Conservation (phyloP, 202 grass and related monocot genomes). For the Panicum virgatum region DNA sequence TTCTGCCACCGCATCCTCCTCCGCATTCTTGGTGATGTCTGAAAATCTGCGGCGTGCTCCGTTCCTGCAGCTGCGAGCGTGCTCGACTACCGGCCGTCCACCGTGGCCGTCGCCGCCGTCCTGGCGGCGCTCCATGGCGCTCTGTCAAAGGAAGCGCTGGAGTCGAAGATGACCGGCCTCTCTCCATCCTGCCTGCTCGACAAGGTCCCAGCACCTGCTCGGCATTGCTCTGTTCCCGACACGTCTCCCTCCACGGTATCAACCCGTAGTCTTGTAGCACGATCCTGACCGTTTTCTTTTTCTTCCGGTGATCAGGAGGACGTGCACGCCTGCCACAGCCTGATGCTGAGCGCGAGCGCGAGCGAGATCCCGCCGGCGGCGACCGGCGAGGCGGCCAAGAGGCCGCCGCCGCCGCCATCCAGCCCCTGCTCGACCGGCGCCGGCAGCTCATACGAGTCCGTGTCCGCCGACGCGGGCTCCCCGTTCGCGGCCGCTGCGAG, state of each 20-base stretch:
- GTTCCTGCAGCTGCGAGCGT: conserved; percentile 55
- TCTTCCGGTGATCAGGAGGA: conserved; percentile 58
- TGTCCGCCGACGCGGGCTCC: not conserved
- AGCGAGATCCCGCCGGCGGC: not conserved
- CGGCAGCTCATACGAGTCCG: conserved; percentile 9
- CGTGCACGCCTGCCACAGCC: conserved; percentile 70
- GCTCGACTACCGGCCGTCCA: conserved; percentile 73
- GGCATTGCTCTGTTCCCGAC: not conserved
- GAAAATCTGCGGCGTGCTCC: not conserved
- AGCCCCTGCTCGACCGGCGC: conserved; percentile 6
- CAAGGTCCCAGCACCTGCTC: conserved; percentile 38
- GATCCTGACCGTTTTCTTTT: not conserved
- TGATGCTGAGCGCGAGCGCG: conserved; percentile 46
- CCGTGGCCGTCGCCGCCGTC: conserved; percentile 66
- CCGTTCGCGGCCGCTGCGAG: conserved; percentile 28
- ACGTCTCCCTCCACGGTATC: not conserved
- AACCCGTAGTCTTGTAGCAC: not conserved
- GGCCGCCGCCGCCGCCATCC: not conserved
- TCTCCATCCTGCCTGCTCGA: conserved; percentile 51
- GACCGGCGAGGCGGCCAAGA: conserved; percentile 26
- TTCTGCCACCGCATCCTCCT: not conserved
- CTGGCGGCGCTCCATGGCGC: conserved; percentile 59
- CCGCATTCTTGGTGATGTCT: not conserved
- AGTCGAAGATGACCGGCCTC: conserved; percentile 50
- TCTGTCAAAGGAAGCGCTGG: conserved; percentile 51